Percentiles rank a stretch among this genome's conserved stretches.
Conservation (phyloP, 768 basidiomycete species). For the Xerocomellus intermedius region DNA sequence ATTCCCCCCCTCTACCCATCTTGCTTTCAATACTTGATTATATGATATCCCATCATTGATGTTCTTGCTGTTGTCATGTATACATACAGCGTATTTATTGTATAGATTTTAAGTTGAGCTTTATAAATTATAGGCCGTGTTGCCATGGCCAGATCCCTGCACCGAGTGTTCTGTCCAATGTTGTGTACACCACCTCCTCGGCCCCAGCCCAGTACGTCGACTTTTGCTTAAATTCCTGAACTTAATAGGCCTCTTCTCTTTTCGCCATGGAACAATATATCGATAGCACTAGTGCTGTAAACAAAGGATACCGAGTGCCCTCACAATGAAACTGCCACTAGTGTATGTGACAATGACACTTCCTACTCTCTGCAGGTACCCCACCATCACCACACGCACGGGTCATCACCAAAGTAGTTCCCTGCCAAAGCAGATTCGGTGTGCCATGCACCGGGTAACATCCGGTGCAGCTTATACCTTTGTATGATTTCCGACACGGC, state of each 20-base stretch:
- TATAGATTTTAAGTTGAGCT: conserved; percentile 10
- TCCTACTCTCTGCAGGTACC: not conserved
- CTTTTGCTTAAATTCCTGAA: no score
- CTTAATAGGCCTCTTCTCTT: no score
- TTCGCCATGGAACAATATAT: no score
- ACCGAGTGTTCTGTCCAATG: no score
- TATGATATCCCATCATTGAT: conserved; percentile 8
- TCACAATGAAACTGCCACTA: no score
- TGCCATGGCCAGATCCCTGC: no score
- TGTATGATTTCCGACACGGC: conserved; percentile 48
- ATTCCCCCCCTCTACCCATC: not conserved
- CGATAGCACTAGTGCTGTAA: no score
- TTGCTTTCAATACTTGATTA: conserved; percentile 2
- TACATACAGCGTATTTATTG: conserved; percentile 17
- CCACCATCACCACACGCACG: conserved; percentile 30
- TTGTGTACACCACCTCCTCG: no score
- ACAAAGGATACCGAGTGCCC: no score
- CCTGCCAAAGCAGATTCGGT: conserved; percentile 48
- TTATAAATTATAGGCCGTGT: not conserved
- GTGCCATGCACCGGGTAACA: conserved; percentile 42
- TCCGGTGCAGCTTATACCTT: conserved; percentile 47
- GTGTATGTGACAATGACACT: not conserved
- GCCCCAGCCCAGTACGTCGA: no score
- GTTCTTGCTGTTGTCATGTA: conserved; percentile 12
- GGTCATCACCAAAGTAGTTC: conserved; percentile 69